Evolutionary conservation across 129 eudicot genomes (phyloP).

Genomic region (Saposhnikovia divaricata): DNA sequence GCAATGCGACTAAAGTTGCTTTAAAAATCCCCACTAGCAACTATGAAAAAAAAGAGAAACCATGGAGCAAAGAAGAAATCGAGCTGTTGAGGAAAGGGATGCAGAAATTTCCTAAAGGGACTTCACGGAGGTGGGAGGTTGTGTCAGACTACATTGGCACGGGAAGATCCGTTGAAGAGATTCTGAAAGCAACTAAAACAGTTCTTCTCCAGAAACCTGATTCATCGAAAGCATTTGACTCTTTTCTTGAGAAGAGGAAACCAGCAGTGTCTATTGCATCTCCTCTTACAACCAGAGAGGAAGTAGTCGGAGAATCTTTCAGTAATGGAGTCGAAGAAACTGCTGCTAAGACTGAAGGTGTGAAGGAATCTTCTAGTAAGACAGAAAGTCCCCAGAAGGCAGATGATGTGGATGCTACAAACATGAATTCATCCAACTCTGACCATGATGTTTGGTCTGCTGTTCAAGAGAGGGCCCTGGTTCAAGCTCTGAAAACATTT

Average conservation of each 20-base stretch:
- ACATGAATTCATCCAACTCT: constrained; percentile 24
- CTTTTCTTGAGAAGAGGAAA: constrained; percentile 87
- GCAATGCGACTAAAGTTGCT: constrained; percentile 27
- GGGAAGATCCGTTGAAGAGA: constrained; percentile 73
- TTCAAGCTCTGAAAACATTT: constrained; percentile 84
- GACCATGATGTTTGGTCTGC: constrained; percentile 73
- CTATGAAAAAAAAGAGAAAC: constrained; percentile 59
- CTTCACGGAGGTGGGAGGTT: constrained; percentile 96
- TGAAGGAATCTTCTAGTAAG: constrained; percentile 17
- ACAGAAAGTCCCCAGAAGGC: constrained; percentile 10
- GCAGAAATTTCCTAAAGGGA: constrained; percentile 81
- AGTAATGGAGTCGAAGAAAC: constrained; percentile 14
- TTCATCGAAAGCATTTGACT: constrained; percentile 80
- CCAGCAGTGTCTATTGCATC: constrained; percentile 65
- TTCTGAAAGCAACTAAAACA: constrained; percentile 86
- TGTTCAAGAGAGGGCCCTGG: constrained; percentile 70
- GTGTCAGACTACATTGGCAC: constrained; percentile 91
- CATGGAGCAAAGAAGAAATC: constrained; percentile 84
- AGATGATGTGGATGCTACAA: constrained; percentile 19
- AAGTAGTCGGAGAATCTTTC: constrained; percentile 32
- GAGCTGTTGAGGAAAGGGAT: constrained; percentile 84
- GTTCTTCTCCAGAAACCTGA: constrained; percentile 95
- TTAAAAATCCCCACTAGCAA: constrained; percentile 22
- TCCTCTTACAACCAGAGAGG: constrained; percentile 74
- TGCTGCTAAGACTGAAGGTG: constrained; percentile 10